Evolutionary conservation across 345 rosid genomes (phyloP), one percentile per base, ranked within the genome.

Genomic region (Rhizophora apiculata): DNA sequence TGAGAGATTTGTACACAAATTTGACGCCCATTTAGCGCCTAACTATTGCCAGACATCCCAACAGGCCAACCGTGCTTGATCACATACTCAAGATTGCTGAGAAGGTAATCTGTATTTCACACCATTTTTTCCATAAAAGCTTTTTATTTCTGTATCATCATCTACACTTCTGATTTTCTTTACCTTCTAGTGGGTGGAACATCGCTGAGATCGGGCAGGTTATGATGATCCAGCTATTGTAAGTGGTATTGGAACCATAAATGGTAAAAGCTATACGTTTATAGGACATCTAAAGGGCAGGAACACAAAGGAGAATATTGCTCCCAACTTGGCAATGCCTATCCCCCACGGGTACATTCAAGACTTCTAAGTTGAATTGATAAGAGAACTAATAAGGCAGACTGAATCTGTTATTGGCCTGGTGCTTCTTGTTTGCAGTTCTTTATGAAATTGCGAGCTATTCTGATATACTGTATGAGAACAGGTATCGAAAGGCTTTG

Each of bases 261-360:
- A 90, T 77, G 97, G 96, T 54, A 81, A 72, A 76, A 84, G 85
- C 36, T 92, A 84, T 75, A 89, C 92, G 99, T 92, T 95, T 76
- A 89, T 92, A 31, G 99, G 99, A 78, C 99, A 95, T 67, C 99
- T 90, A 76, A 95, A 95, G 85, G 99, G 99, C 74, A 90, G 99
- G 83, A 95, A 92, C 78, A 89, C 99, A 58, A 95, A 95, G 83
- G 99, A 95, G 79, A 88, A 90, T 78, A 88, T 95, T 57, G 83
- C 83, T 79, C 91, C 96, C 51, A 95, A 95, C 81, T 95, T 95
- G 81, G 99, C 97, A 63, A 95, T 92, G 99, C 99, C 99, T 74
- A 95, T 97, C 66, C 99, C 99, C 51, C 99, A 92, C 56, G 99
- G 96, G 99, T 95, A 88, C 63, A 85, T 31, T 59, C 68, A 32